Conservation (phyloP, 2,329 filamentous ascomycete species). For the Chaetomium strumarium region DNA sequence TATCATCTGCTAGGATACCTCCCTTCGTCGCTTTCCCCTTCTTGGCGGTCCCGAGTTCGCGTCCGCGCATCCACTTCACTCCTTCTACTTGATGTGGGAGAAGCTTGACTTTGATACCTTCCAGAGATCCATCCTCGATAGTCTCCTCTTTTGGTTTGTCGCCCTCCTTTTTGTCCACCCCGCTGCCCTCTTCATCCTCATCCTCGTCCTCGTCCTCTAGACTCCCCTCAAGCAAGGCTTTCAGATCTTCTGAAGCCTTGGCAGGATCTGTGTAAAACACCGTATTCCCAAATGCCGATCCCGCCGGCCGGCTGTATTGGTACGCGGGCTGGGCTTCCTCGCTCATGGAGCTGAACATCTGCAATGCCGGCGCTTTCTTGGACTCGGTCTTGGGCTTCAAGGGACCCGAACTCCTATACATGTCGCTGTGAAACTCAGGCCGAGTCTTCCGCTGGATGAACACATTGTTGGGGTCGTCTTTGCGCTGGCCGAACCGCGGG, state of each 20-base stretch:
- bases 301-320: constrained; percentile 31
- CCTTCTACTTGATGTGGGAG: constrained; percentile 93
- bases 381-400: constrained; percentile 42
- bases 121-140: constrained; percentile 50
- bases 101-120: constrained; percentile 80
- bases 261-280: constrained; percentile 62
- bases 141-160: constrained; percentile 31
- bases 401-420: constrained; percentile 43
- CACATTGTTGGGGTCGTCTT: constrained; percentile 35
- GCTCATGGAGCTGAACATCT: constrained; percentile 43
- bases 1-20: constrained; percentile 92
- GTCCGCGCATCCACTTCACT: constrained; percentile 89
- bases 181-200: constrained; percentile 30
- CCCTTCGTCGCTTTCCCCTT: constrained; percentile 79
- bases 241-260: constrained; percentile 70
- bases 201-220: constrained; percentile 68
- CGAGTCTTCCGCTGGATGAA: constrained; percentile 49
- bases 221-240: constrained; percentile 74
- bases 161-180: constrained; percentile 52
- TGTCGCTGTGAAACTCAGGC: constrained; percentile 51
- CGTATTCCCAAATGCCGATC: constrained; percentile 34
- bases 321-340: constrained; percentile 26
- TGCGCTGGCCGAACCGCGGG: constrained; percentile 35
- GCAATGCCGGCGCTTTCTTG: constrained; percentile 41
- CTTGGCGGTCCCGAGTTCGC: constrained; percentile 81